These are phyloP conservation scores for Aspergillus piperis DNA, from an alignment of 2,329 filamentous ascomycete genomes.

Conservation along the genomic window DNA sequence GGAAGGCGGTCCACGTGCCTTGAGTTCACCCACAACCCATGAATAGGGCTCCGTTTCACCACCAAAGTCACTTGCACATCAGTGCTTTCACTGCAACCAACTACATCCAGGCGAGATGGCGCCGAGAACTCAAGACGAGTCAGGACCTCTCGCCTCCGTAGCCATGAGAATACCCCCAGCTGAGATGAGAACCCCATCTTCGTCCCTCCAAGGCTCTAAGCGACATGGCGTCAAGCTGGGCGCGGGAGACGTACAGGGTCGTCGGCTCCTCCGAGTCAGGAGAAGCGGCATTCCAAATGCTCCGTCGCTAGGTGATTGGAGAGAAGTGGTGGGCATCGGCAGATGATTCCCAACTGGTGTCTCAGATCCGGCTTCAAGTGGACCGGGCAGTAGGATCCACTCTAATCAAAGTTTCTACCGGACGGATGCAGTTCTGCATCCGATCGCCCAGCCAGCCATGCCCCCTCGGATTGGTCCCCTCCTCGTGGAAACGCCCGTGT, in stretches of 20 bases:
- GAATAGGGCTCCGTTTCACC: neutral
- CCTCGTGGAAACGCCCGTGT: neutral
- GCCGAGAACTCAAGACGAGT: no score
- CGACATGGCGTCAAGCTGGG: neutral
- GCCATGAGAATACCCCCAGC: no score
- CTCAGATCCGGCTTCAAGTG: neutral
- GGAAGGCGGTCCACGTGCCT: no score
- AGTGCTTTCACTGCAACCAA: neutral
- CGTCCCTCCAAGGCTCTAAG: neutral
- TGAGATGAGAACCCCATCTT: neutral
- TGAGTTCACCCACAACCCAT: neutral
- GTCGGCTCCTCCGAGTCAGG: neutral
- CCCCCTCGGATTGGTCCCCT: neutral
- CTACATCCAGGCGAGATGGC: neutral
- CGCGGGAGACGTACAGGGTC: slow-evolving; percentile 2
- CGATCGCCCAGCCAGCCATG: slow-evolving; percentile 1
- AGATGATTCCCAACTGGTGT: neutral
- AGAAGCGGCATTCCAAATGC: neutral
- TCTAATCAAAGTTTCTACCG: neutral
- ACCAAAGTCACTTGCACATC: neutral
- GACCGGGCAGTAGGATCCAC: neutral
- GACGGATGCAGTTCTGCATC: neutral
- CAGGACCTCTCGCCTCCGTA: no score
- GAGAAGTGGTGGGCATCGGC: neutral
- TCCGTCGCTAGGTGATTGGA: neutral